phyloP scores from a whole-genome alignment of 2,329 filamentous ascomycete species.

The Ophiocordyceps camponoti-saundersi region DNA sequence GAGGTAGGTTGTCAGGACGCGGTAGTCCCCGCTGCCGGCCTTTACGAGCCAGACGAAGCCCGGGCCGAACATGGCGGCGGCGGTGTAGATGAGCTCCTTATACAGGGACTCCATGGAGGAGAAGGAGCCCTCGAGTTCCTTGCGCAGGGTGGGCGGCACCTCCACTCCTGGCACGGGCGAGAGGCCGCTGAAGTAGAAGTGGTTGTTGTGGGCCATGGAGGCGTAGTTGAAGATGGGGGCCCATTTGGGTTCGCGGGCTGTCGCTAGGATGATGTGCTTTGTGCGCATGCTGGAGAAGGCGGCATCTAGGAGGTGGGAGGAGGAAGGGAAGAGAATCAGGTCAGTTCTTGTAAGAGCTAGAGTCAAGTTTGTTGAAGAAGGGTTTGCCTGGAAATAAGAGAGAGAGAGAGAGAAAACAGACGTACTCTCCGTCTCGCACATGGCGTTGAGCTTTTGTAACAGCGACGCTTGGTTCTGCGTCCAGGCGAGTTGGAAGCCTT shows the following conservation, averaged over 20 bases:
- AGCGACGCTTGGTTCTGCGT: conserved; percentile 63
- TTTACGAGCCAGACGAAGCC: conserved; percentile 93
- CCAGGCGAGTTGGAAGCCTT: conserved; percentile 64
- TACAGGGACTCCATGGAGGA: conserved; percentile 69
- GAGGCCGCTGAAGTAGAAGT: conserved; percentile 57
- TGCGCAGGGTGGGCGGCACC: conserved; percentile 39
- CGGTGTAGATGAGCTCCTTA: conserved; percentile 63
- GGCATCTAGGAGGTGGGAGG: conserved; percentile 30
- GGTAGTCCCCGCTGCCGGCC: conserved; percentile 29
- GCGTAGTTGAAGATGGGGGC: conserved; percentile 89
- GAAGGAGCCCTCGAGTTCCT: conserved; percentile 53
- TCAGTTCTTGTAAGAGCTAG: too few species aligned
- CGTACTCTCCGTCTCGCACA: conserved; percentile 13
- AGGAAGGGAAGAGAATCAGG: too few species aligned
- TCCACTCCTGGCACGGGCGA: conserved; percentile 20
- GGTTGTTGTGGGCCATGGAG: conserved; percentile 87
- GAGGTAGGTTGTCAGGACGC: conserved; percentile 76
- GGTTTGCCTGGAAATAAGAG: too few species aligned
- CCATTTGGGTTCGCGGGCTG: conserved; percentile 59
- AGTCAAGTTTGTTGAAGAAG: too few species aligned
- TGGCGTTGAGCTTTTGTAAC: conserved; percentile 57
- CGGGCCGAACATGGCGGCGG: conserved; percentile 84
- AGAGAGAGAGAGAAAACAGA: too few species aligned
- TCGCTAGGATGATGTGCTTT: conserved; percentile 54
- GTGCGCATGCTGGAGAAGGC: conserved; percentile 42